Evolutionary conservation across 495 filamentous ascomycete genomes (phyloP).

Genomic region (Annulohypoxylon maeteangense): DNA sequence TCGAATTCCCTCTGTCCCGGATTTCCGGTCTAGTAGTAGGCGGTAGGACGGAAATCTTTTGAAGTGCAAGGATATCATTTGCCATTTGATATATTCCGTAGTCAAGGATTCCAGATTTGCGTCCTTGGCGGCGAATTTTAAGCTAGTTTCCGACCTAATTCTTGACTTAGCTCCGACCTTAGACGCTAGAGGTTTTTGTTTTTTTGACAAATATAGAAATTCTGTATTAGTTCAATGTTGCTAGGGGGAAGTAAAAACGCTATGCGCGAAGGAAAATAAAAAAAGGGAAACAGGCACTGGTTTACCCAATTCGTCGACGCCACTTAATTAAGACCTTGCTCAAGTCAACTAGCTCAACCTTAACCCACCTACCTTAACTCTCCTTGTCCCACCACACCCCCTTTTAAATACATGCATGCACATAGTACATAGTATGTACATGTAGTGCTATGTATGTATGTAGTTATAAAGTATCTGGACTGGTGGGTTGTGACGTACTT

Average conservation of each 20-base stretch:
- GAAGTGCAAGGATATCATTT: conserved; percentile 28
- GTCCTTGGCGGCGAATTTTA: conserved; percentile 19
- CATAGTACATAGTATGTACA: background rate
- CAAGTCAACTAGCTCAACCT: background rate
- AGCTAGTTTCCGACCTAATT: conserved; percentile 15
- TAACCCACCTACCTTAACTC: background rate
- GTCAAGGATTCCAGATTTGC: conserved; percentile 28
- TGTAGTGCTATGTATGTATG: background rate
- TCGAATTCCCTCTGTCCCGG: conserved; percentile 34
- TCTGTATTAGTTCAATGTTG: background rate
- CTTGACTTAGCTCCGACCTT: background rate
- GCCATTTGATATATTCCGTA: conserved; percentile 33
- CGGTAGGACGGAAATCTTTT: conserved; percentile 32
- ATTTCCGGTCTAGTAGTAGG: conserved; percentile 31
- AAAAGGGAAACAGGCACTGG: background rate
- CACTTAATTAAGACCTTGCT: background rate
- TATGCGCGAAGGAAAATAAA: too few species aligned
- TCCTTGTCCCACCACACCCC: background rate
- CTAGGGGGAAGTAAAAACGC: background rate
- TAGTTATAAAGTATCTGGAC: background rate
- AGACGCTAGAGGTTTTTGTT: background rate
- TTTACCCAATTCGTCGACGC: background rate
- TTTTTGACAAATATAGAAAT: background rate
- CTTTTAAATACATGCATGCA: background rate
- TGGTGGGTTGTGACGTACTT: conserved; percentile 19